A percentile compares a stretch with the other conserved stretches of the same genome.
phyloP scores from a whole-genome alignment of 1,284 basidiomycete genomes.

The Hymenochaete sp. region DNA sequence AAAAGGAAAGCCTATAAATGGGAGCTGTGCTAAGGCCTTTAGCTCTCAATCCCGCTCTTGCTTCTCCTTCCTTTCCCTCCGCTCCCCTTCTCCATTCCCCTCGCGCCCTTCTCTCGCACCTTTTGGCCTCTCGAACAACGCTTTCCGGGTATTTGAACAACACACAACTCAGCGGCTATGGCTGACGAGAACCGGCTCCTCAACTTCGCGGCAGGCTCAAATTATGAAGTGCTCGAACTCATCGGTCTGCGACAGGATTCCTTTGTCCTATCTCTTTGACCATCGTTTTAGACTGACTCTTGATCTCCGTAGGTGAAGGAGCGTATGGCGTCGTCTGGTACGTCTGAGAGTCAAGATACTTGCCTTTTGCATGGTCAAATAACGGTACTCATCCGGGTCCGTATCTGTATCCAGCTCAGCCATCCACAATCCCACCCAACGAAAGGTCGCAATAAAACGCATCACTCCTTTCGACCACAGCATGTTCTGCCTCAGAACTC shows the following conservation, averaged over 20 bases:
- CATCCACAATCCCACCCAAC: slow-evolving; percentile 52
- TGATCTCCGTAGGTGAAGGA: slow-evolving; percentile 46
- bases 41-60: neutral
- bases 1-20: no score
- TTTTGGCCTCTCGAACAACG: neutral
- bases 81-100: neutral
- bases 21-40: no score
- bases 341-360: no score
- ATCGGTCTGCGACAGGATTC: slow-evolving; percentile 36
- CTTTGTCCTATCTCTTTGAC: neutral
- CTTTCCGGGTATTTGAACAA: neutral
- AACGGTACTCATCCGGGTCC: neutral
- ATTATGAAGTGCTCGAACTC: slow-evolving; percentile 68
- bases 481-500: slow-evolving; percentile 80
- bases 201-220: slow-evolving; percentile 51
- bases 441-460: slow-evolving; percentile 70
- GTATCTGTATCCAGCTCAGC: slow-evolving; percentile 44
- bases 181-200: slow-evolving; percentile 40
- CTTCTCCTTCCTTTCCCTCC: neutral
- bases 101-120: neutral
- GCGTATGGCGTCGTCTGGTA: slow-evolving; percentile 71
- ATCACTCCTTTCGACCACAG: slow-evolving; percentile 84
- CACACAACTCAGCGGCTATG: slow-evolving; percentile 7
- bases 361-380: no score
- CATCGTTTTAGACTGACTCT: neutral